phyloP scores from a whole-genome alignment of 2,329 filamentous ascomycete species.

The Macrophomina phaseolina region DNA sequence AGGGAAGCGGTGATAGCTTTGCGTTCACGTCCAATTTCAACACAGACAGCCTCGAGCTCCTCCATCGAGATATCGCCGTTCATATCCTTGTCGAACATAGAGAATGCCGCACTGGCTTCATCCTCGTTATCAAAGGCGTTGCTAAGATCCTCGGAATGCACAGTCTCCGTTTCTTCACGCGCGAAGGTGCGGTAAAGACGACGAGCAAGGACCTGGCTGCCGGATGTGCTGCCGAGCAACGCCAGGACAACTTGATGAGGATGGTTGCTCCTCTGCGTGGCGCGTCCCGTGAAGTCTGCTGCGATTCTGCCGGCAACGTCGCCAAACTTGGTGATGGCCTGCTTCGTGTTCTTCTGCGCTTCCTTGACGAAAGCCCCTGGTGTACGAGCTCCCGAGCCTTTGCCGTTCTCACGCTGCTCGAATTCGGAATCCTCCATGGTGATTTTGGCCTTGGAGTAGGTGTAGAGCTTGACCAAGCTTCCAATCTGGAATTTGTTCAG shows the following conservation, averaged over 20 bases:
- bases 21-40: slow-evolving; percentile 91
- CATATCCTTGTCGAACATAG: slow-evolving; percentile 94
- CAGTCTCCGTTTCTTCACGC: slow-evolving; percentile 74
- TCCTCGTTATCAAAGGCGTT: slow-evolving; percentile 80
- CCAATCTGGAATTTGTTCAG: slow-evolving; percentile 90
- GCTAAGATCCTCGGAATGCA: slow-evolving; percentile 78
- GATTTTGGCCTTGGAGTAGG: slow-evolving; percentile 68
- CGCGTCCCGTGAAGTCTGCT: slow-evolving; percentile 86
- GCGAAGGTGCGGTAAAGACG: slow-evolving; percentile 87
- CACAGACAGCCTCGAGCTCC: slow-evolving; percentile 89
- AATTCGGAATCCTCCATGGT: slow-evolving; percentile 77
- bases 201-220: slow-evolving; percentile 83
- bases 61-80: slow-evolving; percentile 97
- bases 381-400: slow-evolving; percentile 68
- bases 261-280: slow-evolving; percentile 71
- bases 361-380: slow-evolving; percentile 73
- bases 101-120: slow-evolving; percentile 86
- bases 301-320: slow-evolving; percentile 85
- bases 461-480: slow-evolving; percentile 68
- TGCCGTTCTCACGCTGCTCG: slow-evolving; percentile 61
- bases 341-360: slow-evolving; percentile 74
- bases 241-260: slow-evolving; percentile 84
- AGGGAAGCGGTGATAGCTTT: slow-evolving; percentile 94
- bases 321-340: slow-evolving; percentile 79
- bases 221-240: slow-evolving; percentile 72